These are phyloP conservation scores for Alternaria sp. DNA, from an alignment of 2,329 filamentous ascomycete species.

Conservation along the genomic window DNA sequence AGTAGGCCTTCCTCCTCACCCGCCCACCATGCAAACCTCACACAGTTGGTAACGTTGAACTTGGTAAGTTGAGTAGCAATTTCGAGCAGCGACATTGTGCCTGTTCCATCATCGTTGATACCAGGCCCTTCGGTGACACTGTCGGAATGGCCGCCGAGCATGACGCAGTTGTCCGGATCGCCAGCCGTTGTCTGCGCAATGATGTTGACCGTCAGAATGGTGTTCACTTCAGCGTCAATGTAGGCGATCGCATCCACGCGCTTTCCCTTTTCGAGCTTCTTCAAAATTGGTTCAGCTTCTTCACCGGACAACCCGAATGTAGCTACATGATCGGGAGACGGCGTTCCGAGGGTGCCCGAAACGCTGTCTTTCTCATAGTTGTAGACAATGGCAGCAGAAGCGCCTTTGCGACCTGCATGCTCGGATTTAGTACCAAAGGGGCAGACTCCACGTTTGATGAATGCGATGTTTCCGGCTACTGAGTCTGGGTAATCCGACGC, in stretches of 20 bases:
- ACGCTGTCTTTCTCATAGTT: slow-evolving; percentile 70
- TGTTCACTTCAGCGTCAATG: slow-evolving; percentile 57
- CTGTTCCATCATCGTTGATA: slow-evolving; percentile 52
- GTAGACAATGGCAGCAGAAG: slow-evolving; percentile 75
- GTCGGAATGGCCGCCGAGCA: slow-evolving; percentile 51
- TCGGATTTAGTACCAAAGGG: slow-evolving; percentile 75
- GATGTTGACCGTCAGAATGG: slow-evolving; percentile 56
- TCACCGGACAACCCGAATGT: slow-evolving; percentile 72
- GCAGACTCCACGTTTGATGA: slow-evolving; percentile 75
- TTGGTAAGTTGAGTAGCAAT: slow-evolving; percentile 49
- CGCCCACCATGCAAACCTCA: slow-evolving; percentile 50
- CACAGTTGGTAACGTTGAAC: slow-evolving; percentile 48
- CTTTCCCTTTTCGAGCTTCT: slow-evolving; percentile 59
- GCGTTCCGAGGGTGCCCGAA: slow-evolving; percentile 72
- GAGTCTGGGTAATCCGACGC: slow-evolving; percentile 65
- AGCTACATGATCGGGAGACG: slow-evolving; percentile 64
- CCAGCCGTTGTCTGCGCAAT: slow-evolving; percentile 49
- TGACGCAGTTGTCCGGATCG: slow-evolving; percentile 49
- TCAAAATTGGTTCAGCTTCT: slow-evolving; percentile 61
- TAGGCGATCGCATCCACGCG: slow-evolving; percentile 52
- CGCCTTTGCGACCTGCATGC: slow-evolving; percentile 72
- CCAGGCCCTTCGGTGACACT: slow-evolving; percentile 50
- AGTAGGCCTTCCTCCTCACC: slow-evolving; percentile 51
- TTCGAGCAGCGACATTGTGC: slow-evolving; percentile 49
- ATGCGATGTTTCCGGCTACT: slow-evolving; percentile 69